Percentiles rank a stretch among this genome's conserved stretches.
phyloP scores from a whole-genome alignment of 2,329 filamentous ascomycete species.

The Bipolaris sorokiniana region DNA sequence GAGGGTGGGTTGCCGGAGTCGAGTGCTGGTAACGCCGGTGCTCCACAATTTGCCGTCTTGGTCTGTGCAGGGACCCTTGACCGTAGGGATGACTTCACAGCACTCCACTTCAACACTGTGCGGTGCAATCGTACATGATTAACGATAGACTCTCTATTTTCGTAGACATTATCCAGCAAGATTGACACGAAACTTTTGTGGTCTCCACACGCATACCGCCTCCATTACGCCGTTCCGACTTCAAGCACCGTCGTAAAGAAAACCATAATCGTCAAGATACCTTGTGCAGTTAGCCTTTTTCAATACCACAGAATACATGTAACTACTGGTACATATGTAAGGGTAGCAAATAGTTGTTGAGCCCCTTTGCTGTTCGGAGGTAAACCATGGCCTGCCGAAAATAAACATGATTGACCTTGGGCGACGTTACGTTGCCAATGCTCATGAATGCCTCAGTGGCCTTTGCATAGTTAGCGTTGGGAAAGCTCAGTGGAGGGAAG shows the following conservation, averaged over 20 bases:
- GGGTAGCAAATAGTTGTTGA: conserved; percentile 53
- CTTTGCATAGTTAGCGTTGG: conserved; percentile 18
- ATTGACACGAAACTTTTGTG: not conserved
- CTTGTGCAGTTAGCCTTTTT: conserved; percentile 29
- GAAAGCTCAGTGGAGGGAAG: conserved; percentile 6
- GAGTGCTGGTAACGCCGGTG: not conserved
- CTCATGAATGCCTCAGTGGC: conserved; percentile 61
- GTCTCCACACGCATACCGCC: not conserved
- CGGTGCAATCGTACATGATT: not conserved
- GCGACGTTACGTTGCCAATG: conserved; percentile 58
- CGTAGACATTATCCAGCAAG: too few relatives aligned
- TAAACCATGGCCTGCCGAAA: conserved; percentile 56
- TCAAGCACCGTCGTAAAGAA: conserved; percentile 18
- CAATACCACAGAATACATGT: not conserved
- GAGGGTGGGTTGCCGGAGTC: conserved; percentile 8
- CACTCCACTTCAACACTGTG: not conserved
- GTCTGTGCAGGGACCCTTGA: conserved; percentile 8
- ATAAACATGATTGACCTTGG: conserved; percentile 52
- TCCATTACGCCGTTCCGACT: too few relatives aligned
- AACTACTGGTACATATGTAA: conserved; percentile 56
- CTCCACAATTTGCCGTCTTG: conserved; percentile 1
- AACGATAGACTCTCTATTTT: not conserved
- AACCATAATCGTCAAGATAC: conserved; percentile 56
- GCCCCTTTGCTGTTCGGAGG: conserved; percentile 52
- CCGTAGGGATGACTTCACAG: not conserved